A percentile compares a stretch with the other conserved stretches of the same genome.
phyloP scores from a whole-genome alignment of 2,329 filamentous ascomycete genomes.

The Stemphylium lycopersici region DNA sequence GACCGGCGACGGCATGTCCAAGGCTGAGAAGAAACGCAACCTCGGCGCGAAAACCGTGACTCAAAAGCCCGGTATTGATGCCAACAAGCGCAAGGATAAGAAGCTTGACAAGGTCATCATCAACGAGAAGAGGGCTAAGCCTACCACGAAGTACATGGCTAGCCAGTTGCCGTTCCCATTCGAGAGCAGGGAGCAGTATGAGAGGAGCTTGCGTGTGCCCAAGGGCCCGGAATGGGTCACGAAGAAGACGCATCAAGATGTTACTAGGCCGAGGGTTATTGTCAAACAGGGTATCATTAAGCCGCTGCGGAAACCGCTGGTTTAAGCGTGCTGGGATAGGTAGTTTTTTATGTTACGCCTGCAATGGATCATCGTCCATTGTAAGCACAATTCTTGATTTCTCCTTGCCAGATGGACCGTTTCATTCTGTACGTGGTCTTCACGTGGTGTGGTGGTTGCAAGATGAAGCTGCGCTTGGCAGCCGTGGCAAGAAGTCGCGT shows the following conservation, averaged over 20 bases:
- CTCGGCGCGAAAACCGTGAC: conserved; percentile 62
- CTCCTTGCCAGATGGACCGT: background rate
- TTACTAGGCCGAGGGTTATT: conserved; percentile 86
- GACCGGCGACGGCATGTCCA: conserved; percentile 82
- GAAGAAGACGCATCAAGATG: conserved; percentile 91
- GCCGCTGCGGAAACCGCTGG: conserved; percentile 79
- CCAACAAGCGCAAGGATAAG: conserved; percentile 78
- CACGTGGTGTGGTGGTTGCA: no score
- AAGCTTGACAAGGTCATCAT: conserved; percentile 87
- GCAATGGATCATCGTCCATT: background rate
- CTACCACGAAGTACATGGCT: conserved; percentile 90
- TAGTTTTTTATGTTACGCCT: background rate
- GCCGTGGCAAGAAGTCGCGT: no score
- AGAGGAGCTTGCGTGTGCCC: conserved; percentile 82
- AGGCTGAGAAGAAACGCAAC: conserved; percentile 64
- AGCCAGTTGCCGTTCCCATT: conserved; percentile 85
- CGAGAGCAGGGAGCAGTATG: conserved; percentile 86
- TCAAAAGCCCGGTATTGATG: conserved; percentile 75
- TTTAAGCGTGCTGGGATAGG: conserved; percentile 29
- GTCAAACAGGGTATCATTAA: conserved; percentile 93
- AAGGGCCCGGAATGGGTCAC: conserved; percentile 95
- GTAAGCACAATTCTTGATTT: background rate
- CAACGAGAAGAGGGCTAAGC: conserved; percentile 87
- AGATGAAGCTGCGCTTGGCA: no score
- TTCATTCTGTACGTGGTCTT: no score